A percentile compares a stretch with the other conserved stretches of the same genome.
Conservation (phyloP, 2,329 filamentous ascomycete species). For the Blastomyces gilchristii region DNA sequence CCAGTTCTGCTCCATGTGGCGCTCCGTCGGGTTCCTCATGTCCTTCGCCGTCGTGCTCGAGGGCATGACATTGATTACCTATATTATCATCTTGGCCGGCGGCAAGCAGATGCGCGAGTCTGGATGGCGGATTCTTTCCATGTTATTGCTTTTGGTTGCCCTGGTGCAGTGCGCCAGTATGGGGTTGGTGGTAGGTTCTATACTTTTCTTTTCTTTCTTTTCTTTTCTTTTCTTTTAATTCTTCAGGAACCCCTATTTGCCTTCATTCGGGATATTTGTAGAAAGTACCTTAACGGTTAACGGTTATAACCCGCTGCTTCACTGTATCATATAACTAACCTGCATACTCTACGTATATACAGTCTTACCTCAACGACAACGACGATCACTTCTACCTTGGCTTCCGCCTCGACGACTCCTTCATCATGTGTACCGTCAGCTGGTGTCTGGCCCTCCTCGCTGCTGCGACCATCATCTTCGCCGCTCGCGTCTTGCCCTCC, state of each 20-base stretch:
- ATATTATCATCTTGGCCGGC: constrained; percentile 64
- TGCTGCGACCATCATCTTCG: constrained; percentile 50
- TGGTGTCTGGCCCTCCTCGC: constrained; percentile 48
- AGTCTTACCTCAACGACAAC: constrained; percentile 77
- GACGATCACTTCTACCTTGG: constrained; percentile 74
- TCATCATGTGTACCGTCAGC: constrained; percentile 58
- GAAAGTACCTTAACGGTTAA: no score
- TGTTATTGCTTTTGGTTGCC: constrained; percentile 55
- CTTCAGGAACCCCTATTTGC: background rate
- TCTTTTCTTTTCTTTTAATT: background rate
- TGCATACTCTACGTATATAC: background rate
- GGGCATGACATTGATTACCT: constrained; percentile 68
- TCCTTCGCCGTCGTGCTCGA: constrained; percentile 74
- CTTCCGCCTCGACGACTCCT: constrained; percentile 71
- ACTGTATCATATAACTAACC: background rate
- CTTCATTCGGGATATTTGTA: no score
- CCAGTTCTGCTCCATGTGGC: constrained; percentile 87
- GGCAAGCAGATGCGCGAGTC: constrained; percentile 69
- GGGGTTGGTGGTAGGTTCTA: constrained; percentile 63
- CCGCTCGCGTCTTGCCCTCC: constrained; percentile 59
- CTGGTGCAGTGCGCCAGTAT: constrained; percentile 66
- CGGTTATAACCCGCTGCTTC: constrained; percentile 3
- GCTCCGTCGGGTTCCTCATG: constrained; percentile 77
- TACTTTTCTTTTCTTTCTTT: background rate
- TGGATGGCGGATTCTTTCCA: constrained; percentile 68